Base-by-base conservation (phyloP, 2,329 filamentous ascomycete species). In the Penicillium sp. region DNA sequence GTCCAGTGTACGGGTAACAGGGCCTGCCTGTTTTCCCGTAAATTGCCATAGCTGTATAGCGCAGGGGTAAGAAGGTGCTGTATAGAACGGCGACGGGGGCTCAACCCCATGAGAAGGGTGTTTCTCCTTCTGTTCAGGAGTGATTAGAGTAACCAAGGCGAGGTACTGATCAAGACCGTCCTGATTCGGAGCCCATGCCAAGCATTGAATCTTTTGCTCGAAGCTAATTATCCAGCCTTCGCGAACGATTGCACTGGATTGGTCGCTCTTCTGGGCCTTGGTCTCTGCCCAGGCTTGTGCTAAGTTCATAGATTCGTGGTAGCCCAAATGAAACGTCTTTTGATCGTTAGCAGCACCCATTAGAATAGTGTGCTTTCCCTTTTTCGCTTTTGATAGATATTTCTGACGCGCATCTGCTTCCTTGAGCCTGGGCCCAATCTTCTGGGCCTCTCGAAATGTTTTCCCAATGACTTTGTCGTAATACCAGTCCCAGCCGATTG, bases 31-130 rank as follows among this genome's bases (percentile, higher is more conserved):
- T 16, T 70, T 73, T 3, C 79, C 77, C 40, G 76, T 74, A 65
- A 88, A 84, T 6, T 81, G 76, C 86, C 86, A 88, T 6, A 89
- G 81, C 63, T 88, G 85, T 35, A 88, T 79, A 2, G 80, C 80
- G 14, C 81, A 79, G 16, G 81, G 79, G 62, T 80, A 82, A 16
- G 79, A 74, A 6, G 76, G 71, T 4, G 82, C 81, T 10, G 84
- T 77, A 16, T 77, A 77, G 68, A 86, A 87, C 4, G 84, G 79
- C 19, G 83, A 80, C 7, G 80, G 75, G 57, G 60, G 74, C 61
- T 69, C 75, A 66, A 64, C 76, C 46, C 64, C 71, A 56, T 64
- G 70, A 43, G 68, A 60, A n/a, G 66, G 62, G 43, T 74, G 69
- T 16, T 63, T 46, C 55, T 66, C 61, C 58, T 78, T 77, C 60